A percentile compares a stretch with the other conserved stretches of the same genome.
These are phyloP conservation scores for Arthrinium puccinioides DNA, from an alignment of 2,329 filamentous ascomycete genomes.

Conservation along the genomic window DNA sequence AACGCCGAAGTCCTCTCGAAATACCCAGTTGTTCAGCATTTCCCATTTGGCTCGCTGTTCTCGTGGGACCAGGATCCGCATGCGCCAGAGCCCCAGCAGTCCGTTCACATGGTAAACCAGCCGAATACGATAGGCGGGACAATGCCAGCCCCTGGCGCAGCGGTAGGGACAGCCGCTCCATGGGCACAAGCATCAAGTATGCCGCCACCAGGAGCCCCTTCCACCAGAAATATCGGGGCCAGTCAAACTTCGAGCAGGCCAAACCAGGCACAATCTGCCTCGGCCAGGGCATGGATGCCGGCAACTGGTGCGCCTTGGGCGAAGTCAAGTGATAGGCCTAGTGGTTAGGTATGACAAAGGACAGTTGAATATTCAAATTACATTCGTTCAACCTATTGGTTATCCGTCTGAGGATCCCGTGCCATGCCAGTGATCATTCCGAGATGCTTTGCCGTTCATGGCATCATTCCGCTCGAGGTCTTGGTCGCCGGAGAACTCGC, in stretches of 20 bases:
- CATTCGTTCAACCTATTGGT: too few relatives aligned
- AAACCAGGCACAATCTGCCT: slow-evolving; percentile 10
- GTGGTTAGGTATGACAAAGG: too few relatives aligned
- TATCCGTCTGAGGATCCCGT: too few relatives aligned
- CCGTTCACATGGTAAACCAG: slow-evolving; percentile 52
- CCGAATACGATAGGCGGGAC: slow-evolving; percentile 21
- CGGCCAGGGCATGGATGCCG: slow-evolving; percentile 8
- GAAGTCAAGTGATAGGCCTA: slow-evolving; percentile 18
- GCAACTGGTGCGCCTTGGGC: slow-evolving; percentile 18
- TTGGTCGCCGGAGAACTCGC: too few relatives aligned
- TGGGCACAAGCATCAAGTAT: slow-evolving; percentile 36
- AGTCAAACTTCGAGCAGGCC: slow-evolving; percentile 13
- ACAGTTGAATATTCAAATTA: too few relatives aligned
- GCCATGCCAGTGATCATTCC: too few relatives aligned
- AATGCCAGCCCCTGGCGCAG: slow-evolving; percentile 6
- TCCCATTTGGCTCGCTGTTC: slow-evolving; percentile 75
- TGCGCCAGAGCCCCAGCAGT: slow-evolving; percentile 39
- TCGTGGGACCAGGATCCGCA: slow-evolving; percentile 64
- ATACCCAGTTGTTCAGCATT: slow-evolving; percentile 98
- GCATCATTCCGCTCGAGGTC: too few relatives aligned
- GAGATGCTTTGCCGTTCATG: too few relatives aligned
- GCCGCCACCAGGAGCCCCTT: slow-evolving; percentile 24
- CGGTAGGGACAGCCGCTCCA: slow-evolving; percentile 31
- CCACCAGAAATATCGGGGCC: too few relatives aligned
- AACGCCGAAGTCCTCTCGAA: slow-evolving; percentile 93